Evolutionary conservation across 768 basidiomycete species (phyloP).

Genomic region (Kwoniella europaea): DNA sequence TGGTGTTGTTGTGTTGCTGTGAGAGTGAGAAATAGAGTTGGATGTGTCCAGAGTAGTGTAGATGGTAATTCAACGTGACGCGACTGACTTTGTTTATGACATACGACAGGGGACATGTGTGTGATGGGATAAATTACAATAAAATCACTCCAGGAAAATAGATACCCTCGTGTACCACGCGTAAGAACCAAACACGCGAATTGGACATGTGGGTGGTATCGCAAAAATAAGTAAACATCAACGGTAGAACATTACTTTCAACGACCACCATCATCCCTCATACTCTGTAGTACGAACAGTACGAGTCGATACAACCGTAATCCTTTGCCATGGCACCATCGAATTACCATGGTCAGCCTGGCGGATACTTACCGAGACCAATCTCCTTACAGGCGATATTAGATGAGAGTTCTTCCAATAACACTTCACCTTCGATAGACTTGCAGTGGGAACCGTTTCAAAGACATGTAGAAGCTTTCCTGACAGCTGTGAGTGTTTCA

Average conservation of each 20-base stretch:
- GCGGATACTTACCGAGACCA: constrained; percentile 21
- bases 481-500: constrained; percentile 39
- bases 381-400: constrained; percentile 36
- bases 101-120: neutral
- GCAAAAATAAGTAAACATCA: neutral
- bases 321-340: neutral
- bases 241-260: neutral
- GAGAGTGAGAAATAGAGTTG: constrained; percentile 15
- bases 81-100: constrained; percentile 23
- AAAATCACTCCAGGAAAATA: neutral
- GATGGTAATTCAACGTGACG: constrained; percentile 21
- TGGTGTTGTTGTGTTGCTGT: constrained; percentile 8
- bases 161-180: neutral
- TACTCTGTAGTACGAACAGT: neutral
- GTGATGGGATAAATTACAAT: constrained; percentile 16
- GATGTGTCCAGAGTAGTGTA: constrained; percentile 3
- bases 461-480: constrained; percentile 46
- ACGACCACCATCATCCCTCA: neutral
- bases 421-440: constrained; percentile 34
- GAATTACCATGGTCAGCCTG: constrained; percentile 2
- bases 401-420: constrained; percentile 22
- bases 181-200: constrained; percentile 3
- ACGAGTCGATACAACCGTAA: neutral
- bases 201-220: neutral
- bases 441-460: constrained; percentile 53